Evolutionary conservation across 495 filamentous ascomycete genomes (phyloP), one percentile per base, ranked within the genome.

Genomic region (Xylaria castorea): DNA sequence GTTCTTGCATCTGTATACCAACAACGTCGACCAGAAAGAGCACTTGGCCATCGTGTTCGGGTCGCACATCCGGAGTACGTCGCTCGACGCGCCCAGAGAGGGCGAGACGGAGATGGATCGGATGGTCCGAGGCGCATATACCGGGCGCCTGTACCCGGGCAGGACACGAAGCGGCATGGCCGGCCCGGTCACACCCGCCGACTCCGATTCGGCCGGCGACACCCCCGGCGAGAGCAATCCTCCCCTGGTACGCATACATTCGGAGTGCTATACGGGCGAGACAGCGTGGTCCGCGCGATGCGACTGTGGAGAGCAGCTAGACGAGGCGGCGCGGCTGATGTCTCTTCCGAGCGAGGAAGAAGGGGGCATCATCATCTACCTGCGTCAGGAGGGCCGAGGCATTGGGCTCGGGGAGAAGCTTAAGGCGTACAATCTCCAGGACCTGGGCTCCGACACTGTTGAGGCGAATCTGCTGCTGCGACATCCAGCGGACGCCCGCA

Each of bases 21-120:
- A 98, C 81, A 92, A 91, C 75, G 86, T 94, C 25, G 96, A 99
- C 79, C 92, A 92, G 66, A 99, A 99, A 82, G 96, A 99, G 78
- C 96, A 99, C 81, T 83, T 98, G 48, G 96, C 96, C n/a, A 98
- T 99, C 73, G 96, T 98, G 1, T 99, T 99, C 79, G 96, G 96
- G 4, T 86, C 90, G 66, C 85, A 88, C 34, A 98, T 99, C 74
- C 87, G 97, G 57, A 94, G 91, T 75, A 86, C 85, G 64, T 93
- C 91, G 32, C 85, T 99, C 42, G 94, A 98, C 80, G 88, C 90
- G 36, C 89, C 90, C 46, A 85, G 92, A 46, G 91, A 92, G 14
- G 96, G 96, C 16, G 96, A 99, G 83, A 96, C 94, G 1, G 97
- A 99, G 82, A 91, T 93, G 89, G 97, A 98, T 82, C 91, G 96